phyloP scores from a whole-genome alignment of 208 protist genomes.

The Crithidia acanthocephali region DNA sequence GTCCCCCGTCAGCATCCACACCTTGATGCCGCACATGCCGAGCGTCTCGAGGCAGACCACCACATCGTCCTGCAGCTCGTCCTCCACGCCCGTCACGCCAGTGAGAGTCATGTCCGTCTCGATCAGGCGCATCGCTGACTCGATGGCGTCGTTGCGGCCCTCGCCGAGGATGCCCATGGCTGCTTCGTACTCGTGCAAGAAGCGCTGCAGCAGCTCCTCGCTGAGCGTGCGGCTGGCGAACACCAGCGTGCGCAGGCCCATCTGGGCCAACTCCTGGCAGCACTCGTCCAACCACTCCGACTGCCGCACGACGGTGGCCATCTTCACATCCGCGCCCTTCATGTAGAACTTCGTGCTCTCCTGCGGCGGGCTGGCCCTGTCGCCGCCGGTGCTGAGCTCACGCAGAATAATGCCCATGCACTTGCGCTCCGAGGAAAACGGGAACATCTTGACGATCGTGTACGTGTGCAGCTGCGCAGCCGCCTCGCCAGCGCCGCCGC shows the following conservation, averaged over 20 bases:
- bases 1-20: slow-evolving; percentile 99
- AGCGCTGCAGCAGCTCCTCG: slow-evolving; percentile 86
- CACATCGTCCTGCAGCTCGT: slow-evolving; percentile 97
- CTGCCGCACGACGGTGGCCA: slow-evolving; percentile 86
- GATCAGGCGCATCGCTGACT: slow-evolving; percentile 75
- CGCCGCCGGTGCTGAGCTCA: slow-evolving; percentile 28
- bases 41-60: slow-evolving; percentile 95
- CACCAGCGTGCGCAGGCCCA: slow-evolving; percentile 96
- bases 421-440: slow-evolving; percentile 98
- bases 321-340: slow-evolving; percentile 97
- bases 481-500: background rate
- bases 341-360: slow-evolving; percentile 85
- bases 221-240: slow-evolving; percentile 87
- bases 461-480: slow-evolving; percentile 51
- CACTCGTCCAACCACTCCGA: slow-evolving; percentile 97
- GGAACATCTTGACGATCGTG: slow-evolving; percentile 97
- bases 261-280: slow-evolving; percentile 96
- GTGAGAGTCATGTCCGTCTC: slow-evolving; percentile 93
- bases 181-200: slow-evolving; percentile 62
- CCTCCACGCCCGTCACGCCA: slow-evolving; percentile 98
- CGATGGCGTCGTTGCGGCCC: slow-evolving; percentile 59
- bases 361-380: background rate
- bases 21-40: slow-evolving; percentile 97
- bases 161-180: slow-evolving; percentile 61
- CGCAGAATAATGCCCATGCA: slow-evolving; percentile 98